Base-by-base conservation (phyloP, 495 filamentous ascomycete species). In the Lentithecium fluviatile region DNA sequence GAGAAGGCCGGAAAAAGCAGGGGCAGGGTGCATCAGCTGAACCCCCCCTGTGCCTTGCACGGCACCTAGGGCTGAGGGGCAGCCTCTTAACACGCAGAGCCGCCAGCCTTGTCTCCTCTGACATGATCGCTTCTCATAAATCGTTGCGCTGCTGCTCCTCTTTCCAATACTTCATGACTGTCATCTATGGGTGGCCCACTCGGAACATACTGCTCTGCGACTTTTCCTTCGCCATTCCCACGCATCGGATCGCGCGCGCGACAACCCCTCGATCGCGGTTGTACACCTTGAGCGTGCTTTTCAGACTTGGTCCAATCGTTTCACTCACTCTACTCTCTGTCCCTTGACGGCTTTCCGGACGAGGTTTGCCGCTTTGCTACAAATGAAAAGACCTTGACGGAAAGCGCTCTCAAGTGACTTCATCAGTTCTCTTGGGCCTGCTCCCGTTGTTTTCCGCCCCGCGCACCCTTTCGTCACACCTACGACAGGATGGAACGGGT, bases 91-190 rank as follows among this genome's bases (percentile, higher is more conserved):
- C 32, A 10, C 32, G 34, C 51, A 40, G 51, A 54, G 34, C 51
- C 51, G 51, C 51, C 51, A 54, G 51, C 51, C 51, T 54, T 42
- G 36, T 43, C 4, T 1, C 51, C 51, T 54, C n/a, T 43, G 29
- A 54, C 51, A 40, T 54, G 32, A 8, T 20, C 3, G 40, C 13
- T 36, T 3, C 51, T 54, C 51, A 51, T 24, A 51, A 15, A 20
- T 51, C 23, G n/a, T 20, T 51, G 12, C 23, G 13, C 48, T 32
- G 21, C 21, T 34, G 48, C 48, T 12, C 21, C 29, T 10, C 29
- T 32, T 32, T 32, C 29, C 10, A 10, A 10, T 10, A 32, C 29
- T 32, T 10, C 10, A 10, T 6, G 23, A 15, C 2, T 34, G 17
- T 51, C 48, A 32, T 17, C 48, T 51, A 23, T 34, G 25, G 13